Evolutionary conservation across 768 basidiomycete species (phyloP), one percentile per base, ranked within the genome.

Genomic region (Asterophora lycoperdoides): DNA sequence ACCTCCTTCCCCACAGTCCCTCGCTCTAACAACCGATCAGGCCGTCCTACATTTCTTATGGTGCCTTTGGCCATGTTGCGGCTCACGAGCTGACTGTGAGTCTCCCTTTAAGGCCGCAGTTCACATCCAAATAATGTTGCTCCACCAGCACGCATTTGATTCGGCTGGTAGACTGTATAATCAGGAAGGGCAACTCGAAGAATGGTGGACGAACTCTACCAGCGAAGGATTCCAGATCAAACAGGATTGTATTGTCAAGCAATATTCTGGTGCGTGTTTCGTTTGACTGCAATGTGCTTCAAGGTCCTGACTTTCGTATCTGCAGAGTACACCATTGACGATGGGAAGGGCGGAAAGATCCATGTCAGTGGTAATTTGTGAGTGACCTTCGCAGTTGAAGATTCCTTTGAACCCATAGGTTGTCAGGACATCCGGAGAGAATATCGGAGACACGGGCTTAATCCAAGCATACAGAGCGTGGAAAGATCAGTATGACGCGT

Each of bases 141-240:
- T 26, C 20, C 30, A 19, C 48, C 38, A 93, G 86, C 90, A 93
- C 59, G 89, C 89, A 1, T 93, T 94, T 58, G 93, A 94, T 65
- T 89, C 91, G 43, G 79, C 89, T 44, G 94, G 93, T 7, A 75
- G 89, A 43, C 73, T 93, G 56, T 99, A 94, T 64, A 93, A 97
- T 63, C 86, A 91, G 63, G 68, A 86, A 34, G 96, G 95, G 44
- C 86, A 86, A 66, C 70, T 93, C 10, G 83, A 87, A 49, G 75
- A 93, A 58, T 97, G 93, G 93, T 97, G 93, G 93, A 86, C 89
- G 2, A 89, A 93, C 52, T 69, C 73, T 35, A 97, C 95, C 3
- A 89, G 85, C 57, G 75, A 81, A 53, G 86, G 84, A 0, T 99
- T 94, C 75, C 73, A 89, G 46, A 75, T 78, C 52, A 84, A 85